Evolutionary conservation across 352 stramenopile genomes (phyloP).

Genomic region (Phytophthora nicotianae): DNA sequence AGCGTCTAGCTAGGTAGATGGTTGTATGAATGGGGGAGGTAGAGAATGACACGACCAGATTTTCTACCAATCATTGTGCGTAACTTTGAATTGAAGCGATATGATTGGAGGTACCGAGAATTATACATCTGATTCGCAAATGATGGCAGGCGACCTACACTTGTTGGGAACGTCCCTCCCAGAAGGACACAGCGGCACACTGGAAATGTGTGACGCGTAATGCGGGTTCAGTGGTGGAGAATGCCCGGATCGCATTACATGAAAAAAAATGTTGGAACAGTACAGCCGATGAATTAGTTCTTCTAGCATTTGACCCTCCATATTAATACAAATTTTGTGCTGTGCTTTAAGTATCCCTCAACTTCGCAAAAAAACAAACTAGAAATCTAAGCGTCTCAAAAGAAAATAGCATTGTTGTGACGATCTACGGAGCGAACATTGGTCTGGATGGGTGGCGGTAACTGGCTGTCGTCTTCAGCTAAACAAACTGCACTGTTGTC

Average conservation of each 20-base stretch:
- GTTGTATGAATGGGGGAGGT: slow-evolving; percentile 17
- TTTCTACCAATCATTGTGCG: slow-evolving; percentile 4
- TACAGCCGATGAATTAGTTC: neutral
- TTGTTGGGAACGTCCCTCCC: neutral
- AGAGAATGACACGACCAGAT: slow-evolving; percentile 1
- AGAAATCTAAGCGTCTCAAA: slow-evolving; percentile 6
- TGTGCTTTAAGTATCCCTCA: neutral
- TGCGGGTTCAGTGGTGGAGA: neutral
- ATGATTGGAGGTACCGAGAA: neutral
- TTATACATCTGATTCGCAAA: slow-evolving; percentile 3
- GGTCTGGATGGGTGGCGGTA: slow-evolving; percentile 23
- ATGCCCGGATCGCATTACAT: neutral
- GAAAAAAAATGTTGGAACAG: neutral
- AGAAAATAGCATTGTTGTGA: slow-evolving; percentile 16
- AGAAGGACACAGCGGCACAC: neutral
- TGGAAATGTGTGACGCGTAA: neutral
- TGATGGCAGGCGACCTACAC: slow-evolving; percentile 2
- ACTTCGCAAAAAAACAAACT: neutral
- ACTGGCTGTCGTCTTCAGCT: slow-evolving; percentile 1
- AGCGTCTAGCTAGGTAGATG: slow-evolving; percentile 1
- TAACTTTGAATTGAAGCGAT: neutral
- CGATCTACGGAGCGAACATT: slow-evolving; percentile 21
- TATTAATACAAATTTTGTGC: too few species aligned
- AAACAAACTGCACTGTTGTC: slow-evolving; percentile 4
- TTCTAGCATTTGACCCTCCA: too few species aligned